Conservation (phyloP, 2,329 filamentous ascomycete species). For the Hymenoscyphus fraxineus region DNA sequence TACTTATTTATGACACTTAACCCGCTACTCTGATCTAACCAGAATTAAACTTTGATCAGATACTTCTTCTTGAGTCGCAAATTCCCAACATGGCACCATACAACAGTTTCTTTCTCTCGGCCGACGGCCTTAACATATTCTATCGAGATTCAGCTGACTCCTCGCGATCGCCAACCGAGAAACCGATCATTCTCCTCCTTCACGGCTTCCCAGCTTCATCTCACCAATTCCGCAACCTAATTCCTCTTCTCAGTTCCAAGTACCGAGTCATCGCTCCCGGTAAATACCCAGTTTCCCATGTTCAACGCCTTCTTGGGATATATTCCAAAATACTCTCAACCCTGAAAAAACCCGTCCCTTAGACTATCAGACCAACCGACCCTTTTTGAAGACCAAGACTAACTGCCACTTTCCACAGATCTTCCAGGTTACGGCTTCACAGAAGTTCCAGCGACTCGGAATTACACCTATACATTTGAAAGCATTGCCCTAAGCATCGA, state of each 20-base stretch:
- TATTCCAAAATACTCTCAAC: too few relatives aligned
- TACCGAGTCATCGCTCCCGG: slow-evolving; percentile 48
- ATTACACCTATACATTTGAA: slow-evolving; percentile 53
- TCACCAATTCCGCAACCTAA: slow-evolving; percentile 43
- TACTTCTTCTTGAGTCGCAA: too few relatives aligned
- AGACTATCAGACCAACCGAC: too few relatives aligned
- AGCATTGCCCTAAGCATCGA: slow-evolving; percentile 46
- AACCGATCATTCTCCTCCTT: slow-evolving; percentile 41
- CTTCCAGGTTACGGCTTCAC: slow-evolving; percentile 60
- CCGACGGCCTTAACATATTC: slow-evolving; percentile 40
- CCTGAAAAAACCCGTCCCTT: too few relatives aligned
- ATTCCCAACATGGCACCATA: slow-evolving; percentile 15
- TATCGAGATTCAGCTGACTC: slow-evolving; percentile 38
- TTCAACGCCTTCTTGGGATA: too few relatives aligned
- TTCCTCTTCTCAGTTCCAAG: slow-evolving; percentile 36
- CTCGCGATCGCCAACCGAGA: slow-evolving; percentile 16
- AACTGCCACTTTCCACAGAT: slow-evolving; percentile 34
- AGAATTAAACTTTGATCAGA: too few relatives aligned
- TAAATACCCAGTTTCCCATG: too few relatives aligned
- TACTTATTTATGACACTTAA: neutral
- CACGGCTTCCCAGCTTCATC: slow-evolving; percentile 46
- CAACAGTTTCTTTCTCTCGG: slow-evolving; percentile 23
- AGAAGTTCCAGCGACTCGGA: slow-evolving; percentile 43
- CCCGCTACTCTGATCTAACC: neutral
- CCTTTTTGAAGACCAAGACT: too few relatives aligned